Evolutionary conservation across 2,329 filamentous ascomycete species (phyloP).

Genomic region (Elsinoe necatrix): DNA sequence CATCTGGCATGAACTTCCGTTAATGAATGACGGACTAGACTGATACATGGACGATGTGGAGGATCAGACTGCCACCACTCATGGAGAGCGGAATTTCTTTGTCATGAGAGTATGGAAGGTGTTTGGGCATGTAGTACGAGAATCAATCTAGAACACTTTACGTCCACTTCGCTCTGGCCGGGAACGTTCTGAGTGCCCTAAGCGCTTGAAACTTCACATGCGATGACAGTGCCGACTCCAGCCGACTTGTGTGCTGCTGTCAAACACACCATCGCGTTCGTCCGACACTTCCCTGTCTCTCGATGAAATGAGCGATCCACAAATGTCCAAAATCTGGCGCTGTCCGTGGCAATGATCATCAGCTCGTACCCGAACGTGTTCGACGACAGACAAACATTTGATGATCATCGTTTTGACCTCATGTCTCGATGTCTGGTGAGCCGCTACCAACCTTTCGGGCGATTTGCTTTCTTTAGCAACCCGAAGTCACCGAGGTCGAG

Average conservation of each 20-base stretch:
- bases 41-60: slow-evolving; percentile 1
- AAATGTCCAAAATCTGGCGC: not conserved
- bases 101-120: not conserved
- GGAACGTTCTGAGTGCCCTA: no score
- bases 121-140: not conserved
- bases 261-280: not conserved
- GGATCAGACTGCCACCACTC: not conserved
- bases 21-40: not conserved
- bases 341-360: not conserved
- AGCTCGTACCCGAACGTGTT: slow-evolving; percentile 3
- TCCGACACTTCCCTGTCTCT: slow-evolving; percentile 4
- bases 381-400: not conserved
- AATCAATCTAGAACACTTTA: not conserved
- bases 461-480: slow-evolving; percentile 1
- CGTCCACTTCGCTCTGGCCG: not conserved
- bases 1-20: not conserved
- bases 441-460: not conserved
- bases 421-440: not conserved
- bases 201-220: no score
- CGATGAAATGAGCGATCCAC: slow-evolving; percentile 2
- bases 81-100: not conserved
- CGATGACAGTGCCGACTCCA: not conserved
- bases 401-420: not conserved
- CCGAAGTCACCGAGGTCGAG: not conserved
- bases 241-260: not conserved